These are phyloP conservation scores for Chlorella sp. DNA, from an alignment of 139 green algal genomes.

Conservation along the genomic window DNA sequence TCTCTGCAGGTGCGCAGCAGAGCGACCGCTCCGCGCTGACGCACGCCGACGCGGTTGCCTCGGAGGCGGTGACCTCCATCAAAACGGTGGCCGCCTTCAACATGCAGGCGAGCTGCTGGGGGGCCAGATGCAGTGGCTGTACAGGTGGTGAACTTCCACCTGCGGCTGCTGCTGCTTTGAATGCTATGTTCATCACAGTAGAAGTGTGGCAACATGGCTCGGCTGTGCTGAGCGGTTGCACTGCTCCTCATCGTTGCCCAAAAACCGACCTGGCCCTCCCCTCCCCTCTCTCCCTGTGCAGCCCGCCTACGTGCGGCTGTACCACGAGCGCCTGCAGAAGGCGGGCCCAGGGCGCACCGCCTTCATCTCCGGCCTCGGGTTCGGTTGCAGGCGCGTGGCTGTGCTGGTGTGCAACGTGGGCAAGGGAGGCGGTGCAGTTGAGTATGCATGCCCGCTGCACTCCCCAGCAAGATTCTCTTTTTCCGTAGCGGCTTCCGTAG, in stretches of 20 bases:
- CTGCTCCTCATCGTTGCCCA: no score
- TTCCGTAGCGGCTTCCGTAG: no score
- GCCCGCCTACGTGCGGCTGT: slow-evolving; percentile 15
- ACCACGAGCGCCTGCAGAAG: neutral
- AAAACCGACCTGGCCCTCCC: no score
- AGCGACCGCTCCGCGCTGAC: neutral
- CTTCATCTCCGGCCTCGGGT: neutral
- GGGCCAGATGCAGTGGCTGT: no score
- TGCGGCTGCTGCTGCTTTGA: no score
- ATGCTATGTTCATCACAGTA: no score
- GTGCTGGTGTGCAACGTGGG: neutral
- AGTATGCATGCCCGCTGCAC: neutral
- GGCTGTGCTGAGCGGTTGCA: no score
- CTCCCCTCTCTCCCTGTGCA: slow-evolving; percentile 15
- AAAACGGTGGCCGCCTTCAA: slow-evolving; percentile 75
- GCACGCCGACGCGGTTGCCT: slow-evolving; percentile 69
- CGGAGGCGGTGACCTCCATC: slow-evolving; percentile 75
- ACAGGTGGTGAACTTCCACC: no score
- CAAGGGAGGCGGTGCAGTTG: neutral
- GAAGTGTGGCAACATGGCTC: no score
- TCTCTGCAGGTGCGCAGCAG: neutral
- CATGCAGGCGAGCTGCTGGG: slow-evolving; percentile 42
- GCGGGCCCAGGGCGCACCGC: neutral
- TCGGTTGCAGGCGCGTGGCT: neutral
- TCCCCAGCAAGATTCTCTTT: no score